phyloP scores from a whole-genome alignment of 2,329 filamentous ascomycete species.

The Sporothrix euskadiensis region DNA sequence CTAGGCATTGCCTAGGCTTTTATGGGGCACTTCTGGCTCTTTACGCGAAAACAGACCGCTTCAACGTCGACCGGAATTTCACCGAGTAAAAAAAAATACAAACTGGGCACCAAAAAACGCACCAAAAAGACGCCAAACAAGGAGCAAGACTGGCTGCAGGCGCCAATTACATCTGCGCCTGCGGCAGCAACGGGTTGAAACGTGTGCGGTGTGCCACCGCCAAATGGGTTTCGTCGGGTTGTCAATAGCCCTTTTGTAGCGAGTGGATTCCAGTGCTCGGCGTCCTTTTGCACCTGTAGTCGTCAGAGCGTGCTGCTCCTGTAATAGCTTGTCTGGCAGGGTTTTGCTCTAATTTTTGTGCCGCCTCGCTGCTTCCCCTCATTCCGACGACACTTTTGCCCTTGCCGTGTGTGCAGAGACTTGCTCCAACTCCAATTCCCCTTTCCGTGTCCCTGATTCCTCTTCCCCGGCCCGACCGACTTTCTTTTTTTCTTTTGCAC shows the following conservation, averaged over 20 bases:
- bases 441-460: slow-evolving; percentile 12
- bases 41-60: slow-evolving; percentile 27
- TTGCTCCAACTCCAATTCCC: slow-evolving; percentile 22
- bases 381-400: slow-evolving; percentile 17
- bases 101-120: background rate
- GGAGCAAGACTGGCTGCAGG: background rate
- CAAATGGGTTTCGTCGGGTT: slow-evolving; percentile 20
- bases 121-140: background rate
- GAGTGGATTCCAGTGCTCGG: slow-evolving; percentile 4
- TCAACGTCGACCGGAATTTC: slow-evolving; percentile 25
- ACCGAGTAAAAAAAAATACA: slow-evolving; percentile 16
- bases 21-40: background rate
- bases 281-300: slow-evolving; percentile 13
- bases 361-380: slow-evolving; percentile 14
- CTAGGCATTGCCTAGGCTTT: background rate
- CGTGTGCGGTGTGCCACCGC: slow-evolving; percentile 1
- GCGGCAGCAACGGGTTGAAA: slow-evolving; percentile 13
- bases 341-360: slow-evolving; percentile 20
- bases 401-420: background rate
- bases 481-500: slow-evolving; percentile 12
- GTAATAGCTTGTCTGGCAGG: slow-evolving; percentile 2
- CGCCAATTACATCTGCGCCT: slow-evolving; percentile 14
- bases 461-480: slow-evolving; percentile 16
- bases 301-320: background rate
- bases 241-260: slow-evolving; percentile 21